Base-by-base conservation (phyloP, 345 rosid genomes). In the Gossypium raimondii region DNA sequence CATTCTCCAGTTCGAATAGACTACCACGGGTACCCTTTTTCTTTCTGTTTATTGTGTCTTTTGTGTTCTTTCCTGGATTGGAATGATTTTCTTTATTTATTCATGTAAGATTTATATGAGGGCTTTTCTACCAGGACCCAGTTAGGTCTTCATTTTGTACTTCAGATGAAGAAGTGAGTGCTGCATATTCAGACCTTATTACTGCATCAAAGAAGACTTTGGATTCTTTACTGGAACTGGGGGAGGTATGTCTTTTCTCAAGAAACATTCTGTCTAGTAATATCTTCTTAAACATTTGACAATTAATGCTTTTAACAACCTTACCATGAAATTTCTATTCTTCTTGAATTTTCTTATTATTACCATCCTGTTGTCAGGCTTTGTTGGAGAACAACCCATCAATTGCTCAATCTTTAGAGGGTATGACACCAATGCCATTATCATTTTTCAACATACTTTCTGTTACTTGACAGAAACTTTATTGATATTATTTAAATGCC, bases 321-420 rank as follows among this genome's bases (percentile, higher is more conserved):
- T 18, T 66, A 45, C 16, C 34, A 5, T 22, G 27, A 66, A 44
- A 18, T 45, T 20, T 14, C 6, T 45, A 6, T 24, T 67, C 56
- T 1, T 22, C 1, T 27, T 69, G 52, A 11, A 16, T 12, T 65
- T 80, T 67, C 20, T 70, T 72, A 34, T 50, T 55, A 4, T 74
- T 75, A 20, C 59, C 47, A 22, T 68, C 59, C 12, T 27, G 41
- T 53, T 81, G 68, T 57, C 79, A 94, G 97, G 98, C 94, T 78
- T 84, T 92, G 87, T 64, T 88, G 24, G 88, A 91, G 83, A 91
- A 89, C 75, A 94, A 94, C 82, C 92, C 92, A 47, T 82, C 89
- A 1, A 78, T 89, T 74, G 85, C 85, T 77, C 89, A 87, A 67
- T 80, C 89, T 75, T 67, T 70, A 58, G 81, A 85, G 83, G 97